A percentile compares a stretch with the other conserved stretches of the same genome.
Evolutionary conservation across 2,329 filamentous ascomycete genomes (phyloP).

Genomic region (Microsporum audouinii): DNA sequence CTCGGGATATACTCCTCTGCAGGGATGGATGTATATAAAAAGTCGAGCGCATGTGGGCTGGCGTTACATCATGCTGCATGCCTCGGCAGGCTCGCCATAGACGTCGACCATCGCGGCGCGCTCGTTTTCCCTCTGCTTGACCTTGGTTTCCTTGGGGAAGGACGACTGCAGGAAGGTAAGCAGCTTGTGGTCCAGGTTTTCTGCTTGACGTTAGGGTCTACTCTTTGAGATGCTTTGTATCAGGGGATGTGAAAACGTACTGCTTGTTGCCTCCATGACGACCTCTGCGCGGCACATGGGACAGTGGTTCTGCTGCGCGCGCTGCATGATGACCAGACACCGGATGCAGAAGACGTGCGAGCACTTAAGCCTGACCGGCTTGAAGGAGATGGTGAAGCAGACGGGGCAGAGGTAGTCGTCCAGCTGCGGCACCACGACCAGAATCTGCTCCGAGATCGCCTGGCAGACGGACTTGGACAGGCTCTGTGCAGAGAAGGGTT

Average conservation of each 20-base stretch:
- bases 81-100: constrained; percentile 51
- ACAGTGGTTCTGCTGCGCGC: constrained; percentile 55
- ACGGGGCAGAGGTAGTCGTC: constrained; percentile 76
- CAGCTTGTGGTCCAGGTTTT: constrained; percentile 58
- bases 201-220: constrained; percentile 26
- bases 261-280: constrained; percentile 57
- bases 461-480: constrained; percentile 67
- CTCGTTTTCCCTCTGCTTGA: constrained; percentile 48
- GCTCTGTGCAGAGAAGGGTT: constrained; percentile 51
- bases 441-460: constrained; percentile 59
- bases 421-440: constrained; percentile 66
- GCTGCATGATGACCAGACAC: constrained; percentile 70
- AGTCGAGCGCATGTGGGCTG: neutral
- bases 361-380: constrained; percentile 66
- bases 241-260: constrained; percentile 31
- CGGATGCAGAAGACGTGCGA: constrained; percentile 72
- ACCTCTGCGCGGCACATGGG: constrained; percentile 64
- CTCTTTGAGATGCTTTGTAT: neutral
- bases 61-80: constrained; percentile 15
- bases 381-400: constrained; percentile 67
- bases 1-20: neutral
- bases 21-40: neutral
- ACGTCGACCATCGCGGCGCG: constrained; percentile 61
- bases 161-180: constrained; percentile 58
- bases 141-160: constrained; percentile 7